These are phyloP conservation scores for Coelastrella sp. DNA, from an alignment of 139 green algal genomes.

Conservation along the genomic window DNA sequence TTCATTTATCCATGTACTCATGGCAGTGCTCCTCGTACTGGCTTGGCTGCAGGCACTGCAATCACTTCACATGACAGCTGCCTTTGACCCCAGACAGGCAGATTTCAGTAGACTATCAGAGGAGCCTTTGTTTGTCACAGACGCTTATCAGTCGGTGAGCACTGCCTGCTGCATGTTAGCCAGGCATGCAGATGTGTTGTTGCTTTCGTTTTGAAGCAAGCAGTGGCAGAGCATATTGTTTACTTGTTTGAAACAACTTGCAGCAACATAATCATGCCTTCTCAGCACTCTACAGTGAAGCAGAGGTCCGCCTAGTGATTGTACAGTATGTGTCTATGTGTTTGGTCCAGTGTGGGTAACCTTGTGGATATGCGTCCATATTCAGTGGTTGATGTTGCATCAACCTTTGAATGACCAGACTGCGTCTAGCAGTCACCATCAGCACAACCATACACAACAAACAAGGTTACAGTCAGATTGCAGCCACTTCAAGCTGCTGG, in stretches of 20 bases:
- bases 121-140: neutral
- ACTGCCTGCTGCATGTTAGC: neutral
- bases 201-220: neutral
- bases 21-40: no score
- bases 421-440: neutral
- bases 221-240: no score
- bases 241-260: no score
- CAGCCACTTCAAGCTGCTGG: neutral
- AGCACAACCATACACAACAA: neutral
- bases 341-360: no score
- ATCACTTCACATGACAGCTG: neutral
- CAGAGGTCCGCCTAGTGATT: neutral
- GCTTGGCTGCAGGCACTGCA: neutral
- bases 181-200: neutral
- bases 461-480: neutral
- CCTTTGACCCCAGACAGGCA: neutral
- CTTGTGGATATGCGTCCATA: no score
- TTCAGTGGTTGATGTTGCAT: no score
- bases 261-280: neutral
- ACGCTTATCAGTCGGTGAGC: slow-evolving; percentile 16
- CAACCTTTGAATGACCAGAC: neutral
- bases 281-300: neutral
- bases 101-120: slow-evolving; percentile 11
- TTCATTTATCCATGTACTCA: no score
- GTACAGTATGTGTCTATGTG: no score